Percentiles rank a stretch among this genome's conserved stretches.
These are phyloP conservation scores for Chrysoporthe austroafricana DNA, from an alignment of 2,329 filamentous ascomycete genomes.

Conservation along the genomic window DNA sequence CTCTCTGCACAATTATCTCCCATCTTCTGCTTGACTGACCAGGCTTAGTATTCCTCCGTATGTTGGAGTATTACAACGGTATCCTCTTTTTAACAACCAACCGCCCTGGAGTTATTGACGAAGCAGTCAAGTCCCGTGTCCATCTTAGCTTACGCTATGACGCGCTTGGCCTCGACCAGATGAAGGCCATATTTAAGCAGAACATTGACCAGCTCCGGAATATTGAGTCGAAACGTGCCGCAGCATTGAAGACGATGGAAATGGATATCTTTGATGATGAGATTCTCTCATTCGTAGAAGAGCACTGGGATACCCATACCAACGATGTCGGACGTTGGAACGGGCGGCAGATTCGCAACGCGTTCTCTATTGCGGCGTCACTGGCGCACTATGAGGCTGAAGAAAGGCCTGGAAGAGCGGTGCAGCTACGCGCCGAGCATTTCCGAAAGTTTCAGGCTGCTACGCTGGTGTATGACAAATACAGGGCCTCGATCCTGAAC, in stretches of 20 bases:
- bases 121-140: constrained; percentile 34
- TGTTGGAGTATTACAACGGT: constrained; percentile 37
- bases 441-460: constrained; percentile 9
- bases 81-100: constrained; percentile 45
- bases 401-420: not conserved
- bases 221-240: constrained; percentile 5
- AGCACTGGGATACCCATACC: not conserved
- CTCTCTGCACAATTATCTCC: too few species aligned
- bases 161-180: constrained; percentile 19
- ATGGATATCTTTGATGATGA: constrained; percentile 1
- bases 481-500: not conserved
- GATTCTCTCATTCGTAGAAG: not conserved
- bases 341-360: constrained; percentile 41
- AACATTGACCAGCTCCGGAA: constrained; percentile 16
- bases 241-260: constrained; percentile 27
- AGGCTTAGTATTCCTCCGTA: constrained; percentile 5
- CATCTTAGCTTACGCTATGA: constrained; percentile 39
- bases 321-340: constrained; percentile 36
- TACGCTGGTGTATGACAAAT: constrained; percentile 14
- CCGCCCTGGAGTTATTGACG: constrained; percentile 35
- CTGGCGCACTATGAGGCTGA: constrained; percentile 15
- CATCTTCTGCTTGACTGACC: not conserved
- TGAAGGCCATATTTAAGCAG: constrained; percentile 24
- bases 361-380: constrained; percentile 37
- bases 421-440: constrained; percentile 23